Conservation (phyloP, 345 rosid species). For the Murraya paniculata region DNA sequence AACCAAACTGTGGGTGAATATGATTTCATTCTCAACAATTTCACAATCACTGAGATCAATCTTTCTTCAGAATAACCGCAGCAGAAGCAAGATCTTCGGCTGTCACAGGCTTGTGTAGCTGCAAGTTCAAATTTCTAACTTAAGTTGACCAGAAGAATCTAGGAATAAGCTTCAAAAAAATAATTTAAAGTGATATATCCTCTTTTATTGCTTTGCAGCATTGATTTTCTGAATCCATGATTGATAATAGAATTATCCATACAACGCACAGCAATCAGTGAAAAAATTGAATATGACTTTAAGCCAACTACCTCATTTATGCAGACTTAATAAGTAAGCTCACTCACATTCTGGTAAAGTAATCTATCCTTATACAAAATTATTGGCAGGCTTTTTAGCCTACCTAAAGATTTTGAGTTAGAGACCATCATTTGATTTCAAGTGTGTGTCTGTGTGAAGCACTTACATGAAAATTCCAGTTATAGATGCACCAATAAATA, state of each 20-base stretch:
- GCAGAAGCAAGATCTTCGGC: conserved; percentile 54
- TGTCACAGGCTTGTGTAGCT: conserved; percentile 73
- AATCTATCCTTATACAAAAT: neutral
- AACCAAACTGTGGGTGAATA: neutral
- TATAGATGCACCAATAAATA: too few species aligned
- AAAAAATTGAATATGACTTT: too few species aligned
- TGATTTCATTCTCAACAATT: neutral
- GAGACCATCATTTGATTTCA: too few species aligned
- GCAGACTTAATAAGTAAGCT: neutral
- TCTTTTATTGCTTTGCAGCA: neutral
- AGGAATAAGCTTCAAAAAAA: neutral
- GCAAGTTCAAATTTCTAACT: conserved; percentile 22
- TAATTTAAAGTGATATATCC: neutral
- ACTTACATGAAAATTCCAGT: too few species aligned
- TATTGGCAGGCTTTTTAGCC: too few species aligned
- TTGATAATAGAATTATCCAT: neutral
- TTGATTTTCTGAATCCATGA: neutral
- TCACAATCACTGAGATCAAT: conserved; percentile 8
- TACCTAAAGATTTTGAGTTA: too few species aligned
- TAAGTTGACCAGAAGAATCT: neutral
- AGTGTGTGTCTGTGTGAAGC: too few species aligned
- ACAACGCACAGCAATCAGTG: neutral
- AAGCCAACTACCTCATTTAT: neutral
- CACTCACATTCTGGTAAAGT: neutral
- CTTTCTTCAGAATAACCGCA: conserved; percentile 24